Conservation (phyloP, 345 rosid genomes). For the Turritis glabra region DNA sequence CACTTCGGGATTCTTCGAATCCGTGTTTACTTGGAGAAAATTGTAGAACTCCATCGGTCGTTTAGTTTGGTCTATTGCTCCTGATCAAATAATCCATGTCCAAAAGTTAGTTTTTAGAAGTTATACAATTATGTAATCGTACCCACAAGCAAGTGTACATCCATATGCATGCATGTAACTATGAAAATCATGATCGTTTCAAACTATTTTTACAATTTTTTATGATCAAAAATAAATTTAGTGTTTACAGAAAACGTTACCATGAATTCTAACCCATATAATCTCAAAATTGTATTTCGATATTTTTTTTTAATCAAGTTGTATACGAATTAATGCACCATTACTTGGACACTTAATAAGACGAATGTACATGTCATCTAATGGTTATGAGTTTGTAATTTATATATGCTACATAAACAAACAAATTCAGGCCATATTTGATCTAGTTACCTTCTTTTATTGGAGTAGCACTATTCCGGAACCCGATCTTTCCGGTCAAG, state of each 20-base stretch:
- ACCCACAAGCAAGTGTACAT: background rate
- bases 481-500: conserved; percentile 28
- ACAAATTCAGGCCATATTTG: background rate
- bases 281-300: background rate
- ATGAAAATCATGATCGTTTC: background rate
- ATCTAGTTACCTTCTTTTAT: conserved; percentile 21
- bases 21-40: conserved; percentile 68
- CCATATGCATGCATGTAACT: conserved; percentile 6
- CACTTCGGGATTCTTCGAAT: conserved; percentile 57
- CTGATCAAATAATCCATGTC: conserved; percentile 14
- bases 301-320: background rate
- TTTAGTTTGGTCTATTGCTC: conserved; percentile 21
- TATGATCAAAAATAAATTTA: background rate
- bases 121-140: background rate
- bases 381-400: conserved; percentile 1
- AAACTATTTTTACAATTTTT: background rate
- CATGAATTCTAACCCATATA: background rate
- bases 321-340: conserved; percentile 9
- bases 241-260: background rate
- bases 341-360: background rate
- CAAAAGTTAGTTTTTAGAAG: conserved; percentile 9
- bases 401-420: background rate
- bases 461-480: conserved; percentile 2
- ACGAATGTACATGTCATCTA: background rate
- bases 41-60: conserved; percentile 59